These are phyloP conservation scores for Alternaria incomplexa DNA, from an alignment of 2,329 filamentous ascomycete species.

Conservation along the genomic window DNA sequence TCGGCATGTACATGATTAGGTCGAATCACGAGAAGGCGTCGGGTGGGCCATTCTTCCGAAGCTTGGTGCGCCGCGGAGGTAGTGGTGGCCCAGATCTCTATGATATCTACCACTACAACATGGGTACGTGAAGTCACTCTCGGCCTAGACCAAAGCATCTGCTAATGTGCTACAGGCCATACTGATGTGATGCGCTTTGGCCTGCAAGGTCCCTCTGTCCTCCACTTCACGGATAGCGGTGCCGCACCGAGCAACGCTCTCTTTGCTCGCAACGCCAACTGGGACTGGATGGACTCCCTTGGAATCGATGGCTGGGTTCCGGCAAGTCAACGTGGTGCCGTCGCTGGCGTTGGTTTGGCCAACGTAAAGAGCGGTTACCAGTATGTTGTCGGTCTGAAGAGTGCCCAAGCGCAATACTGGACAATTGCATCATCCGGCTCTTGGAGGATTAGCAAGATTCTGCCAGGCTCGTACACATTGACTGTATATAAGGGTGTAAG, in stretches of 20 bases:
- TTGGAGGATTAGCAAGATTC: conserved; percentile 68
- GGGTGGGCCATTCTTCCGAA: conserved; percentile 49
- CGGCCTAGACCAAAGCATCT: too few relatives aligned
- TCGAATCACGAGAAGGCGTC: conserved; percentile 53
- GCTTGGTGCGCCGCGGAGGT: conserved; percentile 47
- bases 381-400: conserved; percentile 49
- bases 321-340: conserved; percentile 20
- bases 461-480: conserved; percentile 69
- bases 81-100: conserved; percentile 49
- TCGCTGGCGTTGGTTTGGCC: conserved; percentile 34
- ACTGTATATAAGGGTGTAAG: conserved; percentile 61
- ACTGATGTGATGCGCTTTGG: conserved; percentile 52
- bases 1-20: conserved; percentile 49
- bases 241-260: conserved; percentile 44
- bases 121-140: conserved; percentile 36
- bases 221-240: conserved; percentile 49
- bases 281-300: conserved; percentile 29
- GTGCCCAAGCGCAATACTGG: conserved; percentile 49
- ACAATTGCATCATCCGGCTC: conserved; percentile 37
- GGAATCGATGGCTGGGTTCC: conserved; percentile 32
- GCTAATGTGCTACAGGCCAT: conserved; percentile 26
- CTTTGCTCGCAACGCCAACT: conserved; percentile 31
- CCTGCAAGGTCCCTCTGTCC: conserved; percentile 51
- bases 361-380: conserved; percentile 51
- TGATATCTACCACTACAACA: conserved; percentile 54